Conservation (phyloP, 768 basidiomycete species). For the Pleurotus platypus region DNA sequence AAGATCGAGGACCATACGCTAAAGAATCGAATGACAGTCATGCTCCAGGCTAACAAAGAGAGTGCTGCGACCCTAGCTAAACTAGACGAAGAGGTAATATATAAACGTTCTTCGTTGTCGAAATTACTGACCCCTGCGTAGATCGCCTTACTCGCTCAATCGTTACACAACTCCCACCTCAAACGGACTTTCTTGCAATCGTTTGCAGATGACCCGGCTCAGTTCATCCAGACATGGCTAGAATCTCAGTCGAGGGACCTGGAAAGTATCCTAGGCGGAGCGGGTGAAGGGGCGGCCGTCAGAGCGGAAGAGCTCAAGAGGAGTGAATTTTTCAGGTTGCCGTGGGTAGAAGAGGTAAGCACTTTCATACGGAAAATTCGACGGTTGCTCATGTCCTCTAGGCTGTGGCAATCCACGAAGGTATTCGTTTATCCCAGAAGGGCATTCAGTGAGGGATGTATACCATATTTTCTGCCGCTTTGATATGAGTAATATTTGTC, state of each 20-base stretch:
- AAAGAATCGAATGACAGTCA: conserved; percentile 74
- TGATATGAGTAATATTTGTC: not conserved
- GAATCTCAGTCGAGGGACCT: conserved; percentile 90
- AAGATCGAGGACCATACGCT: conserved; percentile 78
- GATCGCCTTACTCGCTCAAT: conserved; percentile 84
- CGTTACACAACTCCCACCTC: conserved; percentile 80
- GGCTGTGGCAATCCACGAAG: conserved; percentile 85
- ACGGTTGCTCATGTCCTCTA: conserved; percentile 23
- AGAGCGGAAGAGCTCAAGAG: conserved; percentile 85
- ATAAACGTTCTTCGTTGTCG: not conserved
- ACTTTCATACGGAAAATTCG: conserved; percentile 4
- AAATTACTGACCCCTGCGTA: conserved; percentile 21
- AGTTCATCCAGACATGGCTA: conserved; percentile 87
- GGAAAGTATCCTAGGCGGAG: conserved; percentile 84
- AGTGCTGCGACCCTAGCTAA: conserved; percentile 62
- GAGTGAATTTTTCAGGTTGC: conserved; percentile 87
- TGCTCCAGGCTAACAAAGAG: conserved; percentile 67
- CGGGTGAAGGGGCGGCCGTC: conserved; percentile 72
- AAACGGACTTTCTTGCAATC: conserved; percentile 84
- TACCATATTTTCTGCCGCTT: not conserved
- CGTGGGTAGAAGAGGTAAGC: conserved; percentile 80
- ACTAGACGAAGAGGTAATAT: conserved; percentile 81
- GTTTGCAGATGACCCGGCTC: conserved; percentile 75
- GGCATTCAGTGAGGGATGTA: not conserved
- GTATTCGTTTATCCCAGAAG: conserved; percentile 22